phyloP scores from a whole-genome alignment of 768 basidiomycete species.

The Chalciporus piperatus region DNA sequence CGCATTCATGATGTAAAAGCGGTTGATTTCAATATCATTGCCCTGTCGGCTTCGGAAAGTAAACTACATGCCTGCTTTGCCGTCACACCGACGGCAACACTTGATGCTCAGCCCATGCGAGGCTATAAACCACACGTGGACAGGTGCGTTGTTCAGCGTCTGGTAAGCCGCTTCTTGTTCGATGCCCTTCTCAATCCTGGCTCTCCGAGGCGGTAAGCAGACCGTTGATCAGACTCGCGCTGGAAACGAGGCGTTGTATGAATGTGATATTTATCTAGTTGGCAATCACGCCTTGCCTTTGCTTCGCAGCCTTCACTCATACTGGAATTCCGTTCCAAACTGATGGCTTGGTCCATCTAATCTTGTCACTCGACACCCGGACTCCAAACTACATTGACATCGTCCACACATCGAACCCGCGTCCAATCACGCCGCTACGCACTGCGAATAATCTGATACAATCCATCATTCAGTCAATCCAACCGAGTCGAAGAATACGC shows the following conservation, averaged over 20 bases:
- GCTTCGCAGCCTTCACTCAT: too few species aligned
- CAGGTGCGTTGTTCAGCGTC: neutral
- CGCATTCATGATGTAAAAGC: slow-evolving; percentile 11
- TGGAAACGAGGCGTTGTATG: neutral
- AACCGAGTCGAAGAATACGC: too few species aligned
- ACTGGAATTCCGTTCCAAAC: too few species aligned
- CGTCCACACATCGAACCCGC: too few species aligned
- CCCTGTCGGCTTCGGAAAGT: neutral
- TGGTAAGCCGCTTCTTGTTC: neutral
- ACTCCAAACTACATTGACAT: too few species aligned
- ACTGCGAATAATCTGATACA: too few species aligned
- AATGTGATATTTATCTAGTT: too few species aligned
- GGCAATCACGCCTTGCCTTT: too few species aligned
- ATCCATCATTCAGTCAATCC: too few species aligned
- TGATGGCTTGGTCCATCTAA: too few species aligned
- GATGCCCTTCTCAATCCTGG: neutral
- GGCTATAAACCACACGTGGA: neutral
- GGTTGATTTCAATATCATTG: neutral
- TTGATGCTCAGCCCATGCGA: neutral
- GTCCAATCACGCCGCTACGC: too few species aligned
- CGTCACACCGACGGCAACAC: neutral
- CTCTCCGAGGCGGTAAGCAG: neutral
- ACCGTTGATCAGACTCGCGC: neutral
- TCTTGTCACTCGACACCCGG: too few species aligned
- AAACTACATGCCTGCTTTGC: neutral